These are phyloP conservation scores for Boletus edulis DNA, from an alignment of 768 basidiomycete species.

Conservation along the genomic window DNA sequence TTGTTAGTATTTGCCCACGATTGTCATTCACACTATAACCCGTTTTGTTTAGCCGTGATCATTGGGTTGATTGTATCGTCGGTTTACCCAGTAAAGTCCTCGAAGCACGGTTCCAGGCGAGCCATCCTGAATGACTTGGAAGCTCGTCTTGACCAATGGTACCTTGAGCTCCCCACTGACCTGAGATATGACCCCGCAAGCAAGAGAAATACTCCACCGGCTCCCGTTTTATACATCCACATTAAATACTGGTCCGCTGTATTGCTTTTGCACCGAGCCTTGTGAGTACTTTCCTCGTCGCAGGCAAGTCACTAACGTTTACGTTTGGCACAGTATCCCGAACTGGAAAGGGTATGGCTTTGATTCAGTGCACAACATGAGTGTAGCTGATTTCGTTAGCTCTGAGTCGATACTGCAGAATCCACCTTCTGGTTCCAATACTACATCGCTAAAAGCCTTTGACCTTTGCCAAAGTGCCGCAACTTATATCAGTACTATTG, in stretches of 20 bases:
- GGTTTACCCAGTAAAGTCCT: conserved; percentile 66
- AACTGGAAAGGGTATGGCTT: conserved; percentile 60
- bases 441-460: conserved; percentile 61
- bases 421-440: conserved; percentile 36
- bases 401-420: conserved; percentile 44
- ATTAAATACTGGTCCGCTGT: conserved; percentile 77
- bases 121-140: conserved; percentile 55
- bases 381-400: conserved; percentile 25
- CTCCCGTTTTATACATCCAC: conserved; percentile 67
- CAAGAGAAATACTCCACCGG: conserved; percentile 53
- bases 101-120: conserved; percentile 46
- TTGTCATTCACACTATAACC: conserved; percentile 2
- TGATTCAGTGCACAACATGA: not conserved
- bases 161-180: conserved; percentile 60
- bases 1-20: conserved; percentile 40
- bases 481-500: conserved; percentile 62
- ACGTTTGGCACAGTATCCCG: conserved; percentile 51
- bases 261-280: conserved; percentile 71
- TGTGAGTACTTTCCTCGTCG: conserved; percentile 49
- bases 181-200: conserved; percentile 59
- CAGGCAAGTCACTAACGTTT: conserved; percentile 9
- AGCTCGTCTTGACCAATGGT: conserved; percentile 71
- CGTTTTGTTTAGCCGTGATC: conserved; percentile 53
- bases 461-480: conserved; percentile 76
- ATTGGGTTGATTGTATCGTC: conserved; percentile 63